Evolutionary conservation across 2,329 filamentous ascomycete species (phyloP), one percentile per base, ranked within the genome.

Genomic region (Cryphonectria carpinicola): DNA sequence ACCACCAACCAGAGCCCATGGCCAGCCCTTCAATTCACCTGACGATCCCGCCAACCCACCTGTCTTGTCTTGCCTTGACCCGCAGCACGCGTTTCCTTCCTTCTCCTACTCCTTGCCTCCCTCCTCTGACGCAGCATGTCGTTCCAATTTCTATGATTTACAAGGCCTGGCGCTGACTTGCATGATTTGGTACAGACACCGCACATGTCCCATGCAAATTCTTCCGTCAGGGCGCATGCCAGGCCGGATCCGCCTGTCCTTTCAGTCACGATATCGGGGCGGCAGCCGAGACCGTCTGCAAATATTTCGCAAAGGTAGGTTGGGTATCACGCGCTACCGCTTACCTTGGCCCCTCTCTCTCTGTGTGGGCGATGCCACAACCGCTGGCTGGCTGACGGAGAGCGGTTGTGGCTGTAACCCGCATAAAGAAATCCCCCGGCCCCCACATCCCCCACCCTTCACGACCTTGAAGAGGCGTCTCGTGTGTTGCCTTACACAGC

Each of bases 131-230:
- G 19, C 52, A 17, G 35, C 60, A 25, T 71, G 41, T 56, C 19
- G 61, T 49, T 28, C 19, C 70, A 43, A 39, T 5, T 11, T 46
- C 41, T 66, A 63, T 43, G 25, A 14, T 46, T 25, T 8, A 43
- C 68, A 68, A 41, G 49, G 22, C 39, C 61, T 62, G 60, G 46
- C 37, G 43, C 71, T 70, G 58, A 72, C 71, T 65, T 64, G 66
- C 67, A 66, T 70, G 63, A 61, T 63, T 63, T 66, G 73, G 63
- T 35, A 68, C 74, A 98, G 95, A 97, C 82, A 97, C 96, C 25
- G 92, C 95, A 73, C 96, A 98, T 84, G 96, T 99, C 61, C 96
- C 96, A 54, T 99, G 96, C 92, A 98, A 98, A 87, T 99, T 99
- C 92, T 99, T 96, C 83, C 91, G 94, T 68, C 94, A 97, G 84